These are phyloP conservation scores for Aspergillus pseudotamarii DNA, from an alignment of 2,329 filamentous ascomycete species.

Conservation along the genomic window DNA sequence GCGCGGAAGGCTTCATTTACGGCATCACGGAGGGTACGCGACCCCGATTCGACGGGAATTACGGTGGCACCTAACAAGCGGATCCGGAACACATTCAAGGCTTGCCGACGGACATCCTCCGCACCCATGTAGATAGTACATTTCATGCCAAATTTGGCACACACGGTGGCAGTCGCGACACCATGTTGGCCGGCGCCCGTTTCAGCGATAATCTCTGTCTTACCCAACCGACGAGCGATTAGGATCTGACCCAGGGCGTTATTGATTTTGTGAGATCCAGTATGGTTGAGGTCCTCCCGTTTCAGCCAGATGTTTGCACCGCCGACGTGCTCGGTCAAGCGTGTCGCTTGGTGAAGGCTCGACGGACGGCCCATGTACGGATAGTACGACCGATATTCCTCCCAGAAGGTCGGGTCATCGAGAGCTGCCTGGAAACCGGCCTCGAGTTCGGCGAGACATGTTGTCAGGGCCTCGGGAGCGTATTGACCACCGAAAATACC, in stretches of 20 bases:
- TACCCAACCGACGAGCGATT: conserved; percentile 77
- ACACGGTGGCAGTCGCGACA: conserved; percentile 91
- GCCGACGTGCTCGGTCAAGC: conserved; percentile 80
- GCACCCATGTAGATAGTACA: conserved; percentile 97
- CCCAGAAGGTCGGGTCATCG: conserved; percentile 88
- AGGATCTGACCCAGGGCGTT: conserved; percentile 91
- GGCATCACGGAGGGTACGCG: conserved; percentile 75
- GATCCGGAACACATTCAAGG: conserved; percentile 95
- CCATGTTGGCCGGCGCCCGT: conserved; percentile 96
- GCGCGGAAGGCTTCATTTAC: conserved; percentile 91
- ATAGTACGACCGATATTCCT: conserved; percentile 89
- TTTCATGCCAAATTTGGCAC: conserved; percentile 93
- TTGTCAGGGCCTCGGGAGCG: conserved; percentile 92
- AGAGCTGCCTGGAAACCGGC: conserved; percentile 82
- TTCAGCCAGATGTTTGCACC: conserved; percentile 96
- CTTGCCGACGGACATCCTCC: conserved; percentile 89
- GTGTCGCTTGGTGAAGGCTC: conserved; percentile 80
- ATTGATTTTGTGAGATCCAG: conserved; percentile 97
- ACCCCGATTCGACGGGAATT: conserved; percentile 83
- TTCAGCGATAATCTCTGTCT: conserved; percentile 93
- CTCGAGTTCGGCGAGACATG: conserved; percentile 85
- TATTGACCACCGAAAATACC: conserved; percentile 95
- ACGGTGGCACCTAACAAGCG: conserved; percentile 88
- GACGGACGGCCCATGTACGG: conserved; percentile 92
- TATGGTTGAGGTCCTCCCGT: conserved; percentile 93